Conservation (phyloP, 306 rosid species). For the Ochetophila trinervis region DNA sequence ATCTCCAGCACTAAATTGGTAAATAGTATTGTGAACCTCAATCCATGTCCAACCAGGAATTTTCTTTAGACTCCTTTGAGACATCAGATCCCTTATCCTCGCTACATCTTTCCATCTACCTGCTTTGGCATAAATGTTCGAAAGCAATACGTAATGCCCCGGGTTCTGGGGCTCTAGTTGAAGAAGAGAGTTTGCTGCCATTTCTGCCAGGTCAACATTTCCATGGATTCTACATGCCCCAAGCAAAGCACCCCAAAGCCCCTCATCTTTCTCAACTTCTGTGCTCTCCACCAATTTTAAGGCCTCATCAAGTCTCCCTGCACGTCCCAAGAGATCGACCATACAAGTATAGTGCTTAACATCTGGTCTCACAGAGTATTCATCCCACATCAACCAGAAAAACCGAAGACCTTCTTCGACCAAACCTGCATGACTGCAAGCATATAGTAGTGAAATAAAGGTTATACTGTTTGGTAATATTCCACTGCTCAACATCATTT, state of each 20-base stretch:
- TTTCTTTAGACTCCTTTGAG: slow-evolving; percentile 59
- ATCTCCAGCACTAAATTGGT: slow-evolving; percentile 62
- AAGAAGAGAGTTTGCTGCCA: slow-evolving; percentile 57
- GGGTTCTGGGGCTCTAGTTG: slow-evolving; percentile 61
- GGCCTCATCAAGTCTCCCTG: slow-evolving; percentile 74
- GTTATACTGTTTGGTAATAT: slow-evolving; percentile 57
- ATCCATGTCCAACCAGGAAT: slow-evolving; percentile 76
- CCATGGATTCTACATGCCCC: slow-evolving; percentile 73
- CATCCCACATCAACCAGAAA: slow-evolving; percentile 55
- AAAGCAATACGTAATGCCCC: slow-evolving; percentile 67
- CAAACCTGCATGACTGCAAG: slow-evolving; percentile 78
- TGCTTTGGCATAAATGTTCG: slow-evolving; percentile 74
- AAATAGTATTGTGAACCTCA: slow-evolving; percentile 49
- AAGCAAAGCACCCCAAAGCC: slow-evolving; percentile 76
- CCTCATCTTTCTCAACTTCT: slow-evolving; percentile 58
- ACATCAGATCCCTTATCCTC: slow-evolving; percentile 53
- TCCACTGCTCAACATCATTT: slow-evolving; percentile 49
- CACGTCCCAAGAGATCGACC: slow-evolving; percentile 82
- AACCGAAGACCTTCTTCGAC: slow-evolving; percentile 58
- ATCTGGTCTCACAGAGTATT: slow-evolving; percentile 53
- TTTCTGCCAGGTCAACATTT: slow-evolving; percentile 63
- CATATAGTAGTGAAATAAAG: slow-evolving; percentile 70
- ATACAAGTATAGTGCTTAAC: slow-evolving; percentile 76
- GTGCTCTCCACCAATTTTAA: slow-evolving; percentile 45
- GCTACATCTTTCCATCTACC: slow-evolving; percentile 71